Conservation (phyloP, 805 yeast species). For the Kazachstania bromeliacearum region DNA sequence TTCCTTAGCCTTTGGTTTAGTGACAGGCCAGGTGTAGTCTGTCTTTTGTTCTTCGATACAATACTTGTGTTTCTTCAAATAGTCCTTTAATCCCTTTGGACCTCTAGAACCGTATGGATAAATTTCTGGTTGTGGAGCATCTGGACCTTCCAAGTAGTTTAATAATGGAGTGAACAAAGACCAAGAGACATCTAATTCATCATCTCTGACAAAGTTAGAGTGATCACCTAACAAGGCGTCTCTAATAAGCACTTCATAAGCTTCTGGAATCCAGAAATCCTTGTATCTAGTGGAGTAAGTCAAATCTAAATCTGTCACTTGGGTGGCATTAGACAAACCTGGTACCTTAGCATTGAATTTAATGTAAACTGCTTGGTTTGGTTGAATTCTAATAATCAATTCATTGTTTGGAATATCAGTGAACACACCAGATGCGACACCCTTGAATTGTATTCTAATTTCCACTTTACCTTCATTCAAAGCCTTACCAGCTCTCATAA, state of each 20-base stretch:
- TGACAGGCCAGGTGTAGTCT: constrained; percentile 86
- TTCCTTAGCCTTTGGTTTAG: constrained; percentile 34
- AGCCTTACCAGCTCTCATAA: constrained; percentile 97
- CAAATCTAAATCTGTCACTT: constrained; percentile 83
- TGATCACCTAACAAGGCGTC: constrained; percentile 89
- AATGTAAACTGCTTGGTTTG: constrained; percentile 86
- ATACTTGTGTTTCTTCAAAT: constrained; percentile 63
- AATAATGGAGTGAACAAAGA: constrained; percentile 84
- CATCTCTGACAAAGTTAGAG: constrained; percentile 95
- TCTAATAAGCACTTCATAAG: constrained; percentile 89
- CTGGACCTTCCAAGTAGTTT: constrained; percentile 61
- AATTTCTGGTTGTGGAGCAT: constrained; percentile 54
- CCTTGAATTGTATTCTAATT: constrained; percentile 84
- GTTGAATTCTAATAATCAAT: constrained; percentile 88
- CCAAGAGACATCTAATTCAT: constrained; percentile 93
- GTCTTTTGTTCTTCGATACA: constrained; percentile 46
- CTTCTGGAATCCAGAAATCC: constrained; percentile 93
- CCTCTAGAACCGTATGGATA: constrained; percentile 92
- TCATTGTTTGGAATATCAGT: constrained; percentile 80
- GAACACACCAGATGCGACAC: constrained; percentile 76
- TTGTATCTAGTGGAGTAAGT: constrained; percentile 74
- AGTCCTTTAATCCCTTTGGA: constrained; percentile 55
- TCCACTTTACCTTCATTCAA: constrained; percentile 90
- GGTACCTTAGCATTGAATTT: constrained; percentile 92
- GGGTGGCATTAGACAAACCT: constrained; percentile 73